phyloP scores from a whole-genome alignment of 176 grass and related monocot genomes.

The Bolboschoenus planiculmis region DNA sequence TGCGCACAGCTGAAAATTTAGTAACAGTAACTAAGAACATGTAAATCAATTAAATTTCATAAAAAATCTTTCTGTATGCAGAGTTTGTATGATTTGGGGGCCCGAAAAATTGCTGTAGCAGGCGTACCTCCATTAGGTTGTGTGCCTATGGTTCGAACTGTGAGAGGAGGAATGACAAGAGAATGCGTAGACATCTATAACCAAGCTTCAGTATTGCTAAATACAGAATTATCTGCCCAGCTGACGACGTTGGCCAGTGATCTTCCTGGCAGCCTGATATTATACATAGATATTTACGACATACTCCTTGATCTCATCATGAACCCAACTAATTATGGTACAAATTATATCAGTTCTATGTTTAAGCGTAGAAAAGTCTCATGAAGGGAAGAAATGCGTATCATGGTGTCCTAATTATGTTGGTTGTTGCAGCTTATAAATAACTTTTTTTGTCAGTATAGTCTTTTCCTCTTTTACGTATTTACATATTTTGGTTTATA shows the following conservation, averaged over 20 bases:
- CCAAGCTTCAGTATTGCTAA: slow-evolving; percentile 15
- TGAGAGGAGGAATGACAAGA: slow-evolving; percentile 24
- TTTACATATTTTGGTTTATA: background rate
- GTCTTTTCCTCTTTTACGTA: background rate
- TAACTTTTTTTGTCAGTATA: background rate
- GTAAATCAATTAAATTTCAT: background rate
- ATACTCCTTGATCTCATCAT: slow-evolving; percentile 15
- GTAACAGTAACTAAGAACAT: background rate
- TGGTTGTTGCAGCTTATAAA: background rate
- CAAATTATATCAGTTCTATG: background rate
- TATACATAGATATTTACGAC: slow-evolving; percentile 20
- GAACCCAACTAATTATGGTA: slow-evolving; percentile 24
- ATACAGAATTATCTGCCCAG: slow-evolving; percentile 8
- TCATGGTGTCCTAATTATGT: background rate
- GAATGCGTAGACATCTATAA: slow-evolving; percentile 14
- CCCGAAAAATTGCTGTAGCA: background rate
- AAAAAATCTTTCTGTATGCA: background rate
- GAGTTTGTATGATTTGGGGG: slow-evolving; percentile 22
- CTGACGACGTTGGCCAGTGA: background rate
- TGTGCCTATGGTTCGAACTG: background rate
- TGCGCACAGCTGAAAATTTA: background rate
- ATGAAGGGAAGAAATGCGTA: background rate
- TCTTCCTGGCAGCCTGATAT: background rate
- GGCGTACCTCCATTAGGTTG: slow-evolving; percentile 22
- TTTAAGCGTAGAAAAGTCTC: background rate